These are phyloP conservation scores for Lipomyces yamadae DNA, from an alignment of 805 yeast genomes.

Conservation along the genomic window DNA sequence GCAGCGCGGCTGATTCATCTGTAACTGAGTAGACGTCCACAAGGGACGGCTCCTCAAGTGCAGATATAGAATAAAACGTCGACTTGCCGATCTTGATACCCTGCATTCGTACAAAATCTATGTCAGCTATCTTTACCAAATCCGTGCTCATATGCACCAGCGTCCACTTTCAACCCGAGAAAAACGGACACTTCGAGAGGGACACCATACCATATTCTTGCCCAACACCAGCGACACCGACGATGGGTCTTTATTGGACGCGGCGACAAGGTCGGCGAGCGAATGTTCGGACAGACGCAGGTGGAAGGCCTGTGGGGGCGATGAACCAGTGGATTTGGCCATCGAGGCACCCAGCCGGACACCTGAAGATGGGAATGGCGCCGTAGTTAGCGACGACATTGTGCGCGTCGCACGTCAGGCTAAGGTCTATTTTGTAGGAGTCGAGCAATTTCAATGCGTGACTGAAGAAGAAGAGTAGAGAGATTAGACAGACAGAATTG, in stretches of 20 bases:
- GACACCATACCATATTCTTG: slow-evolving; percentile 23
- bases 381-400: slow-evolving; percentile 6
- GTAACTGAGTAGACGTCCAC: slow-evolving; percentile 20
- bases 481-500: not conserved
- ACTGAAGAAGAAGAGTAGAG: not conserved
- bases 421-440: not conserved
- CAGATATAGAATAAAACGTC: slow-evolving; percentile 17
- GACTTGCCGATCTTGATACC: slow-evolving; percentile 26
- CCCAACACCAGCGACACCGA: slow-evolving; percentile 30
- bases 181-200: not conserved
- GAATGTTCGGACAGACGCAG: slow-evolving; percentile 28
- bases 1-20: not conserved
- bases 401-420: not conserved
- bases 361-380: slow-evolving; percentile 24
- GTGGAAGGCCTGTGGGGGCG: slow-evolving; percentile 29
- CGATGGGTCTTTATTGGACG: slow-evolving; percentile 22
- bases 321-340: not conserved
- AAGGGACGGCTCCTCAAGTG: slow-evolving; percentile 23
- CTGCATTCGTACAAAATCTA: slow-evolving; percentile 8
- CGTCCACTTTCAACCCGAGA: not conserved
- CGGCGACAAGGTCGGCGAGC: slow-evolving; percentile 22
- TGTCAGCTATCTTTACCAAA: not conserved
- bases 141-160: not conserved
- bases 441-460: not conserved
- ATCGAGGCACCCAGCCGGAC: slow-evolving; percentile 12